Conservation (phyloP, 345 rosid genomes). For the Dimocarpus longan region DNA sequence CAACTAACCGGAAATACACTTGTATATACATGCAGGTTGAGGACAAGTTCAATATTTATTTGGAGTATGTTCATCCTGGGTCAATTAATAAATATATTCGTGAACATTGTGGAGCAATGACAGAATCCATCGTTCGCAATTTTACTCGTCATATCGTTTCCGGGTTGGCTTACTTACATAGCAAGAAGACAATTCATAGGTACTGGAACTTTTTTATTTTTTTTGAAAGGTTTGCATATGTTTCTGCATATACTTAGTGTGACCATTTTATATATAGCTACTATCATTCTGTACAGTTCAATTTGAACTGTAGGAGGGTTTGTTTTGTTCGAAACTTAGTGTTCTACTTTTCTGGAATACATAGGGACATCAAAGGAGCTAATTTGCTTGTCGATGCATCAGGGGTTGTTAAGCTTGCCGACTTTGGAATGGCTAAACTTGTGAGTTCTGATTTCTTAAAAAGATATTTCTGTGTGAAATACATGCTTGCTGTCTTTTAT, state of each 20-base stretch:
- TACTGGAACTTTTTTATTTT: conserved; percentile 22
- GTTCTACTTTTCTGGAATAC: conserved; percentile 22
- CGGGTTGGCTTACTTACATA: conserved; percentile 89
- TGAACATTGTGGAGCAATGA: conserved; percentile 91
- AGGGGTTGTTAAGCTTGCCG: conserved; percentile 96
- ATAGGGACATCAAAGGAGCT: conserved; percentile 97
- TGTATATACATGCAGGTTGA: conserved; percentile 53
- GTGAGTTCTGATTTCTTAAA: conserved; percentile 46
- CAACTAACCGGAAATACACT: conserved; percentile 16
- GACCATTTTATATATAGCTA: not conserved
- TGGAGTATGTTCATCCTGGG: conserved; percentile 97
- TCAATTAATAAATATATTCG: conserved; percentile 83
- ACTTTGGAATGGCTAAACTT: conserved; percentile 98
- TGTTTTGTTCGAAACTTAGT: conserved; percentile 21
- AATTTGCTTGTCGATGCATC: conserved; percentile 95
- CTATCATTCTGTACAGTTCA: not conserved
- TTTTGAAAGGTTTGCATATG: conserved; percentile 2
- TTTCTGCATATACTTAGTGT: conserved; percentile 2
- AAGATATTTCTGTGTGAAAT: not conserved
- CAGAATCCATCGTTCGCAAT: conserved; percentile 86
- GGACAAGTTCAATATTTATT: conserved; percentile 81
- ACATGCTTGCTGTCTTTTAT: conserved; percentile 9
- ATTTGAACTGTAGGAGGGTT: not conserved
- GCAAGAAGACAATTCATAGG: conserved; percentile 93
- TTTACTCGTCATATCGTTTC: conserved; percentile 94